Conservation (phyloP, 2,329 filamentous ascomycete genomes). For the Immersiporthe knoxdaviesiana region DNA sequence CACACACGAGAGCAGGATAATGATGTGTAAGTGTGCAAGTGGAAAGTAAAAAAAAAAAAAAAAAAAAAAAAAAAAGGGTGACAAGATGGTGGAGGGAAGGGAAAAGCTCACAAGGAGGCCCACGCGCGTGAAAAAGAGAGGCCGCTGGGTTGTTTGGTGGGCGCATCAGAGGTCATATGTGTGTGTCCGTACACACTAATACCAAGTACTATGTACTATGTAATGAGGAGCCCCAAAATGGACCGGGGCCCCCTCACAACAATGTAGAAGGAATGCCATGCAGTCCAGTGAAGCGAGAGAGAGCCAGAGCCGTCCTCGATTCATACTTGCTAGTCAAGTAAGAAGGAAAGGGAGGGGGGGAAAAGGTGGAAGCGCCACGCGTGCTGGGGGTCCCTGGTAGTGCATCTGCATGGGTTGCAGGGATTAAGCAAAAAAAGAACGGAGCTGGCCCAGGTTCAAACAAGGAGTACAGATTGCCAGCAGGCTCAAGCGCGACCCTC, state of each 20-base stretch:
- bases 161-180: conserved; percentile 24
- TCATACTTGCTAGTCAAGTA: background rate
- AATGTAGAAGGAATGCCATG: conserved; percentile 26
- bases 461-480: conserved; percentile 3
- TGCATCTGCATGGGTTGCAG: conserved; percentile 23
- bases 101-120: background rate
- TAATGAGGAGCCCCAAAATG: conserved; percentile 8
- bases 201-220: background rate
- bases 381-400: conserved; percentile 23
- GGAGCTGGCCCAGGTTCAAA: conserved; percentile 18
- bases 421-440: conserved; percentile 14
- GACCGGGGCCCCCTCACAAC: conserved; percentile 1
- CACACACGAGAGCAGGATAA: background rate
- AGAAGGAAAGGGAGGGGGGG: background rate
- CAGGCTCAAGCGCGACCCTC: background rate
- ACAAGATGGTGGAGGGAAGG: background rate
- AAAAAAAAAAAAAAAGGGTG: too few relatives aligned
- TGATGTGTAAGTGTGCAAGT: background rate
- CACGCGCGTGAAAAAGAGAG: conserved; percentile 4
- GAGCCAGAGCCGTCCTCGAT: conserved; percentile 13
- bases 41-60: background rate
- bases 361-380: conserved; percentile 24
- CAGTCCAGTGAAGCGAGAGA: conserved; percentile 26
- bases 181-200: background rate
- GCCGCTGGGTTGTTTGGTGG: conserved; percentile 2